Conservation (phyloP, 805 yeast genomes). For the Wickerhamiella allomyrinae region DNA sequence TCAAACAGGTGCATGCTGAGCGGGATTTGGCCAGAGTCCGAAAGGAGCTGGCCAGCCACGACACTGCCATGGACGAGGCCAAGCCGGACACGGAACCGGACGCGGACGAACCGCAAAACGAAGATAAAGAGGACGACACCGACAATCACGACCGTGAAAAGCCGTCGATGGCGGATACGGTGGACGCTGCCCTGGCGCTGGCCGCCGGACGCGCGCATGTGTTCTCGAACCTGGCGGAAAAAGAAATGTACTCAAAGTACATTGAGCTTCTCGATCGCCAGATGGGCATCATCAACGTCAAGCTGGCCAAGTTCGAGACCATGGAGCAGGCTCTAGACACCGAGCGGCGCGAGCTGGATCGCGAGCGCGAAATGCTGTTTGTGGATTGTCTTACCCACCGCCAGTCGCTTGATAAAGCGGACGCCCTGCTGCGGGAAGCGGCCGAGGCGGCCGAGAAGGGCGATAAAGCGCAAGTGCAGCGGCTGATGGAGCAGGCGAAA, state of each 20-base stretch:
- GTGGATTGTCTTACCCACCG: slow-evolving; percentile 60
- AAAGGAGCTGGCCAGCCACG: not conserved
- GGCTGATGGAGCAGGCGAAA: slow-evolving; percentile 16
- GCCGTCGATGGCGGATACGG: slow-evolving; percentile 10
- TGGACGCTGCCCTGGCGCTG: slow-evolving; percentile 54
- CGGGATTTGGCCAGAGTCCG: too few species aligned
- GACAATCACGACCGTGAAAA: not conserved
- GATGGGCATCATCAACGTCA: slow-evolving; percentile 57
- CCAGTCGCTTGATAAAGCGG: slow-evolving; percentile 41
- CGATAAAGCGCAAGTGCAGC: slow-evolving; percentile 15
- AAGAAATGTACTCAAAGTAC: slow-evolving; percentile 40
- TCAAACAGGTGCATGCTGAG: slow-evolving; percentile 27
- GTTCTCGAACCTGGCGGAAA: slow-evolving; percentile 16
- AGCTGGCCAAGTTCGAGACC: slow-evolving; percentile 48
- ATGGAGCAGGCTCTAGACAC: slow-evolving; percentile 44
- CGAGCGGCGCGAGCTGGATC: slow-evolving; percentile 31
- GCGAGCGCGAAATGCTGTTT: slow-evolving; percentile 32
- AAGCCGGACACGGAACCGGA: slow-evolving; percentile 1
- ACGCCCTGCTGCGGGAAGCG: slow-evolving; percentile 38
- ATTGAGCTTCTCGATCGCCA: slow-evolving; percentile 57
- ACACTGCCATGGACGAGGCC: not conserved
- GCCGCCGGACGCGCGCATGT: slow-evolving; percentile 29
- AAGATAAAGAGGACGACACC: slow-evolving; percentile 3
- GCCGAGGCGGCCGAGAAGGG: slow-evolving; percentile 22
- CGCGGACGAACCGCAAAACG: not conserved